Evolutionary conservation across 306 rosid species (phyloP).

Genomic region (Inga leiocalycina): DNA sequence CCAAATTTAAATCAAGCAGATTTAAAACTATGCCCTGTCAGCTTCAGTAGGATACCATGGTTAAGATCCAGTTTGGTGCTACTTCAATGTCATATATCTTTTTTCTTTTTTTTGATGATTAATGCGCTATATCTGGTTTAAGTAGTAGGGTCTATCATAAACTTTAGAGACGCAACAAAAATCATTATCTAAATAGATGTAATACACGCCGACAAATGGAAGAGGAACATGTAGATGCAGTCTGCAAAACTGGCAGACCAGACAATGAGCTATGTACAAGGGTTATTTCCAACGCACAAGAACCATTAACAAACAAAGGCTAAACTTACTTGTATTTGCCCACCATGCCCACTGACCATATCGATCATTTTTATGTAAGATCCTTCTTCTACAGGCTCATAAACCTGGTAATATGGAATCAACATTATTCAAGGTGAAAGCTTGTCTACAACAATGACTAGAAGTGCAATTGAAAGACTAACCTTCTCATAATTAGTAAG

Average conservation of each 20-base stretch:
- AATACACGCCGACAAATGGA: neutral
- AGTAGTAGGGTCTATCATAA: neutral
- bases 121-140: constrained; percentile 12
- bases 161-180: neutral
- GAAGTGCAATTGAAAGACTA: constrained; percentile 33
- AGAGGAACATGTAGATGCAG: neutral
- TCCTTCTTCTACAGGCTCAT: constrained; percentile 96
- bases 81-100: neutral
- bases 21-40: constrained; percentile 13
- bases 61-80: constrained; percentile 16
- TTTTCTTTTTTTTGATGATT: neutral
- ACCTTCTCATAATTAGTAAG: constrained; percentile 85
- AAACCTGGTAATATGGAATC: constrained; percentile 57
- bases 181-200: constrained; percentile 8
- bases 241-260: neutral
- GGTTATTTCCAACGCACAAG: neutral
- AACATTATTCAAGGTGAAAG: constrained; percentile 29
- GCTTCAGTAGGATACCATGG: constrained; percentile 12
- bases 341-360: constrained; percentile 96
- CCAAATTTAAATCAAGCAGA: constrained; percentile 11
- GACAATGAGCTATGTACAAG: neutral
- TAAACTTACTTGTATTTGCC: constrained; percentile 90
- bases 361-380: constrained; percentile 99
- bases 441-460: constrained; percentile 30
- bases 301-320: constrained; percentile 23